phyloP scores from a whole-genome alignment of 2,329 filamentous ascomycete genomes.

The Ophiocordyceps camponoti-leonardi region DNA sequence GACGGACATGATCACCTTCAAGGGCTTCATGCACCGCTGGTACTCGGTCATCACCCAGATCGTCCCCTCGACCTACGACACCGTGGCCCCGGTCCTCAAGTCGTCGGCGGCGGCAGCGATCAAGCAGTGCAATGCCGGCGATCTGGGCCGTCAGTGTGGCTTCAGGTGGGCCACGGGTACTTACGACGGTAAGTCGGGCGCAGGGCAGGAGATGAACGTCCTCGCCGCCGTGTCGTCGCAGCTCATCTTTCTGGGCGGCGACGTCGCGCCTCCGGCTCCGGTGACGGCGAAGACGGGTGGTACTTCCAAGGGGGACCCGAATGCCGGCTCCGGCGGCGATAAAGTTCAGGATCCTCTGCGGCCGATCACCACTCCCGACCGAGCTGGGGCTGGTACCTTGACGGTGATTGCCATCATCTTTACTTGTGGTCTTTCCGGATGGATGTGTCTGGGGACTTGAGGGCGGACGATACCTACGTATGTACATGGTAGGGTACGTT shows the following conservation, averaged over 20 bases:
- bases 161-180: conserved; percentile 37
- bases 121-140: conserved; percentile 42
- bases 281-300: conserved; percentile 32
- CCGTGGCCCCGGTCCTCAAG: conserved; percentile 39
- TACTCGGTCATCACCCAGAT: conserved; percentile 41
- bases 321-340: conserved; percentile 18
- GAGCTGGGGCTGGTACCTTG: conserved; percentile 29
- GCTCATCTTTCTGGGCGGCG: conserved; percentile 21
- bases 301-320: conserved; percentile 24
- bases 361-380: conserved; percentile 25
- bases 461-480: not conserved
- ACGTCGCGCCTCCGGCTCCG: conserved; percentile 9
- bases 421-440: conserved; percentile 26
- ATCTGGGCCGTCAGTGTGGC: conserved; percentile 41
- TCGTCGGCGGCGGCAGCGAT: conserved; percentile 42
- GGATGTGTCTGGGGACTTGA: conserved; percentile 23
- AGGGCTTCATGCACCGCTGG: conserved; percentile 52
- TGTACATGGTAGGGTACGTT: too few species aligned
- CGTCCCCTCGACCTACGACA: conserved; percentile 38
- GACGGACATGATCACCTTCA: conserved; percentile 56
- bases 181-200: conserved; percentile 37
- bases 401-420: conserved; percentile 25
- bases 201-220: conserved; percentile 42
- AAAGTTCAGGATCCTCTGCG: conserved; percentile 8
- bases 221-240: conserved; percentile 34